phyloP scores from a whole-genome alignment of 768 basidiomycete species.

The Hortiboletus campestris region DNA sequence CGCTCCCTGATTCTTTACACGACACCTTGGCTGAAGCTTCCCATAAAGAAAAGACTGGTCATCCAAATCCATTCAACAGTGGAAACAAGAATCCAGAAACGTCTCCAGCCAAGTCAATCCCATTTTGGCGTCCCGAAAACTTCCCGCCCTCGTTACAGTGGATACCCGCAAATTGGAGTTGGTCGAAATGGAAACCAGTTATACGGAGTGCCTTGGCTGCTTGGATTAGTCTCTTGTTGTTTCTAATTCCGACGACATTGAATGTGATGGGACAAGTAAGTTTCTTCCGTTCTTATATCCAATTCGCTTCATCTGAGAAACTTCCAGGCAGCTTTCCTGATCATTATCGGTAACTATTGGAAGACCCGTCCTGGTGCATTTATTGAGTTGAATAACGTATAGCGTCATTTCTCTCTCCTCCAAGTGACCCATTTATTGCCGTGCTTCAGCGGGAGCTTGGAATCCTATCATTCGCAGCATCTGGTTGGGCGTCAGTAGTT shows the following conservation, averaged over 20 bases:
- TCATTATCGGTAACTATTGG: conserved; percentile 53
- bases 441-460: conserved; percentile 65
- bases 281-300: not conserved
- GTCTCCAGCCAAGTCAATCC: not conserved
- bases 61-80: not conserved
- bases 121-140: not conserved
- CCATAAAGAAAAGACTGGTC: not conserved
- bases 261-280: conserved; percentile 55
- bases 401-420: conserved; percentile 68
- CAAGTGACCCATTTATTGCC: conserved; percentile 63
- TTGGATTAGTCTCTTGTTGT: conserved; percentile 59
- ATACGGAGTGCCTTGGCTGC: conserved; percentile 60
- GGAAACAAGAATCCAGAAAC: not conserved
- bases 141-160: conserved; percentile 43
- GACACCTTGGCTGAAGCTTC: not conserved
- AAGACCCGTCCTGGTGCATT: not conserved
- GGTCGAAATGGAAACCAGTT: conserved; percentile 60
- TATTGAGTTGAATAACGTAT: not conserved
- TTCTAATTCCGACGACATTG: conserved; percentile 53
- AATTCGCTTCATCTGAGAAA: not conserved
- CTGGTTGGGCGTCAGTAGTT: conserved; percentile 61
- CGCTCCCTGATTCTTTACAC: not conserved
- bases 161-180: conserved; percentile 56
- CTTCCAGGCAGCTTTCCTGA: conserved; percentile 58
- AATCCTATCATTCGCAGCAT: conserved; percentile 46